Percentiles rank a stretch among this genome's conserved stretches.
phyloP scores from a whole-genome alignment of 2,329 filamentous ascomycete genomes.

The Trichothecium roseum region DNA sequence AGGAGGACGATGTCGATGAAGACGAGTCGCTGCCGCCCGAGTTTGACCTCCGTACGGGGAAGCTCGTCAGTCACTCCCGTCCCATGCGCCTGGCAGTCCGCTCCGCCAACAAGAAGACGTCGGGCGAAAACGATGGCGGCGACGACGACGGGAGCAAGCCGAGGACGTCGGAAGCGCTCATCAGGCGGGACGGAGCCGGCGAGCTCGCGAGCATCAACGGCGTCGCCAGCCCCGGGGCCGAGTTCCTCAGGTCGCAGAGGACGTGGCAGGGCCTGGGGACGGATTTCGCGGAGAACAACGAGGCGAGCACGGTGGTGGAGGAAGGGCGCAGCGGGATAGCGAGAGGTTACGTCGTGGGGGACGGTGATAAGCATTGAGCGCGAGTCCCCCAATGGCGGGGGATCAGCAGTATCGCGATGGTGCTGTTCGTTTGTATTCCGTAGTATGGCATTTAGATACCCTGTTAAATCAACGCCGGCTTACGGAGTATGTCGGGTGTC shows the following conservation, averaged over 20 bases:
- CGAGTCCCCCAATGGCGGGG: background rate
- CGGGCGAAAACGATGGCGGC: slow-evolving; percentile 7
- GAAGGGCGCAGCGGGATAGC: slow-evolving; percentile 83
- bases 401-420: slow-evolving; percentile 1
- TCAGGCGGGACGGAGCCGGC: slow-evolving; percentile 42
- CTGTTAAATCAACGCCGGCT: too few species aligned
- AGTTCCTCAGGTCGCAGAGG: slow-evolving; percentile 70
- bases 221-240: slow-evolving; percentile 80
- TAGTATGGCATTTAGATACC: too few species aligned
- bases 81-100: slow-evolving; percentile 50
- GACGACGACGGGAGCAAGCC: slow-evolving; percentile 8
- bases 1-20: slow-evolving; percentile 36
- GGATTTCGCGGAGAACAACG: slow-evolving; percentile 51
- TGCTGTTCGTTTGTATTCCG: background rate
- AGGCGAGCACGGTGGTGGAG: slow-evolving; percentile 60
- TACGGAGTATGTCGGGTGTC: too few species aligned
- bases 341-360: slow-evolving; percentile 73
- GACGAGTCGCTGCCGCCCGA: slow-evolving; percentile 75
- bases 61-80: slow-evolving; percentile 66
- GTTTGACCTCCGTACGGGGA: slow-evolving; percentile 84
- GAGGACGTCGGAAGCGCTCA: slow-evolving; percentile 28
- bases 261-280: slow-evolving; percentile 90
- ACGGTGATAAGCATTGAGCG: slow-evolving; percentile 26
- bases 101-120: slow-evolving; percentile 10
- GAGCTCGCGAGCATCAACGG: slow-evolving; percentile 77